Base-by-base conservation (phyloP, 2,329 filamentous ascomycete species). In the Alternaria angustiovoidea region DNA sequence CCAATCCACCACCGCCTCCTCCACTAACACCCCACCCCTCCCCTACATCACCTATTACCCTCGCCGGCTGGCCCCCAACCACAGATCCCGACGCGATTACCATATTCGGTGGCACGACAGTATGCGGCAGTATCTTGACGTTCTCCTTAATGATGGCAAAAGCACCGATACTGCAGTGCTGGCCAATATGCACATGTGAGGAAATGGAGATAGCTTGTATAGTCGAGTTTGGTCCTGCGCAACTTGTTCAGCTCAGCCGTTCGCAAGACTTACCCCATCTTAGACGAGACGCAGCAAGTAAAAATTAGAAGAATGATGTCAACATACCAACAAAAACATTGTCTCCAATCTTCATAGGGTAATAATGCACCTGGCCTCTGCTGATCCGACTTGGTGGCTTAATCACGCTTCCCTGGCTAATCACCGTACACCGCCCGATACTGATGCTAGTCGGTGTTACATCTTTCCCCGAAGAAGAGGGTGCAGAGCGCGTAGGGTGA, bases 121-220 rank as follows among this genome's bases (percentile, higher is more conserved):
- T 88, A 30, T 91, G 91, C 61, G 97, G 93, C 67, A 98, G 81
- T 41, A 99, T 88, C 77, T 91, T 90, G 48, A 96, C 93, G 74
- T 93, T 96, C 77, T 98, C 95, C 79, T 97, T 97, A 75, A 98
- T 87, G 62, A 97, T 94, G 51, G 90, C 91, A 78, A 97, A 94
- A 68, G 93, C 91, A 57, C 92, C 91, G 51, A 99, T 84, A 1
- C 91, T 89, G 64, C 89, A 92, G 52, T 89, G 87, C 56, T 86
- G 85, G 22, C 93, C 94, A 62, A 99, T 91, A 75, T 93, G 88
- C 16, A 98, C 93, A 79, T 97, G 92, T 68, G 86, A 93, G 2
- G 92, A 91, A 54, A 99, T 88, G 36, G 88, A 87, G 7, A 93
- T 93, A 0, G 94, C 93, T 75, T 95, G 92, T 38, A 99, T 86